Evolutionary conservation across 257 asterid species (phyloP), one percentile per base, ranked within the genome.

Genomic region (Scutellaria galericulata): DNA sequence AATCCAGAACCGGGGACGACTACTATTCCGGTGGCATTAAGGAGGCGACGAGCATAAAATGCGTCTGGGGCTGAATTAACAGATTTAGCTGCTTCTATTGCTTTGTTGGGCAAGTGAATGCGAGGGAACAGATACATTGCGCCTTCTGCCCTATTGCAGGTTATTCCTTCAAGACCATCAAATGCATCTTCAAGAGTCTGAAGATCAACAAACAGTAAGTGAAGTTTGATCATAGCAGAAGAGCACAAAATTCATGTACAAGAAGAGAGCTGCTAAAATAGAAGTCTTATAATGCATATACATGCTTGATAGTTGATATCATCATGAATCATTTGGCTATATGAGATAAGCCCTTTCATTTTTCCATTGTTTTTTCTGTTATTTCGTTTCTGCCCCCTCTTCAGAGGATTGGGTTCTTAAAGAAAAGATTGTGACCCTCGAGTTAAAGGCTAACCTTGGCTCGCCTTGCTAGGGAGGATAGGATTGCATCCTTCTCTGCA

Each of bases 1-100:
- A 94, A 94, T 73, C 99, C 97, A 75, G 99, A 91, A 54, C 99
- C 97, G n/a, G 99, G 97, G 70, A 94, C 99, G 3, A 89, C 89
- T 6, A 94, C 99, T 1, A 94, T 80, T 68, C 99, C 99, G 9
- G 97, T 94, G 64, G 99, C 88, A 51, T 87, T 79, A 41, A 94
- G 99, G 71, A 94, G 99, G 51, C 77, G 82, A 7, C 75, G 79
- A 71, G 90, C 90, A 72, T 94, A 94, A 56, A 88, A 86, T 42
- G 96, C 80, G 48, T 94, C 99, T 1, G 99, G 95, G 20, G 97
- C 84, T 6, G 78, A 53, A 13, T 91, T 84, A 22, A 80, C 95
- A 27, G 85, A 83, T 80, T 89, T 86, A 40, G 99, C 97, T 69
- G 93, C 97, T 78, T 85, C 88, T 24, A 94, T 87, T 6, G 96